phyloP scores from a whole-genome alignment of 2,329 filamentous ascomycete species.

The Sphaerulina vaccinii region DNA sequence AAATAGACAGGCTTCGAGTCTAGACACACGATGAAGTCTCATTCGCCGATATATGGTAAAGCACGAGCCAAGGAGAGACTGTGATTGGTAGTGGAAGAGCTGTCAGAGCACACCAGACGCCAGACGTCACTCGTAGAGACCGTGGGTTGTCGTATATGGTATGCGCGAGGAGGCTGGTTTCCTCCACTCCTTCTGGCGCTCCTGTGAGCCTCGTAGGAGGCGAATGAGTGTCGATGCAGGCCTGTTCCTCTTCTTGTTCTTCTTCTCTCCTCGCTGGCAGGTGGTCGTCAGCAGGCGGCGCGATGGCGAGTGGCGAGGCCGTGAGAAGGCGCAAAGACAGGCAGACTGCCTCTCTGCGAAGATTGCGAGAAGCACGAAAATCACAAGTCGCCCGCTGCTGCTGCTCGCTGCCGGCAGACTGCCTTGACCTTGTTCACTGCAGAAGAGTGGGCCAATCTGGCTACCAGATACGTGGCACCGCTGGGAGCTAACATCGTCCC shows the following conservation, averaged over 20 bases:
- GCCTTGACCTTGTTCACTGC: background rate
- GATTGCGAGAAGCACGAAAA: background rate
- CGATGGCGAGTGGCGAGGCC: too few species aligned
- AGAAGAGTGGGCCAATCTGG: slow-evolving; percentile 8
- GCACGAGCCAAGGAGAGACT: slow-evolving; percentile 24
- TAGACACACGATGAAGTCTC: slow-evolving; percentile 20
- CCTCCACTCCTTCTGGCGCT: slow-evolving; percentile 1
- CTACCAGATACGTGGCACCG: slow-evolving; percentile 21
- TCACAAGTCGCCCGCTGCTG: background rate
- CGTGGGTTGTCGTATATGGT: too few species aligned
- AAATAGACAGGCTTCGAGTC: slow-evolving; percentile 21
- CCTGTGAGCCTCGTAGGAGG: background rate
- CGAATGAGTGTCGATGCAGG: background rate
- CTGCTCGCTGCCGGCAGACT: slow-evolving; percentile 11
- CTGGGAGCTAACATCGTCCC: slow-evolving; percentile 13
- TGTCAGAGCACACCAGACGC: slow-evolving; percentile 4
- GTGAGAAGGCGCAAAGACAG: too few species aligned
- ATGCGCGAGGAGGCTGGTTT: slow-evolving; percentile 16
- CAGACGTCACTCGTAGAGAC: slow-evolving; percentile 11
- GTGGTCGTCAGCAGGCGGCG: too few species aligned
- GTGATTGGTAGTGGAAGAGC: slow-evolving; percentile 4
- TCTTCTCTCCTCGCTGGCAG: background rate
- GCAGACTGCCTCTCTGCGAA: too few species aligned
- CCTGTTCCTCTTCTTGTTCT: background rate
- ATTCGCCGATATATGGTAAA: slow-evolving; percentile 21